Evolutionary conservation across 73 alveolate species (phyloP).

Genomic region (Uronychia setigera): DNA sequence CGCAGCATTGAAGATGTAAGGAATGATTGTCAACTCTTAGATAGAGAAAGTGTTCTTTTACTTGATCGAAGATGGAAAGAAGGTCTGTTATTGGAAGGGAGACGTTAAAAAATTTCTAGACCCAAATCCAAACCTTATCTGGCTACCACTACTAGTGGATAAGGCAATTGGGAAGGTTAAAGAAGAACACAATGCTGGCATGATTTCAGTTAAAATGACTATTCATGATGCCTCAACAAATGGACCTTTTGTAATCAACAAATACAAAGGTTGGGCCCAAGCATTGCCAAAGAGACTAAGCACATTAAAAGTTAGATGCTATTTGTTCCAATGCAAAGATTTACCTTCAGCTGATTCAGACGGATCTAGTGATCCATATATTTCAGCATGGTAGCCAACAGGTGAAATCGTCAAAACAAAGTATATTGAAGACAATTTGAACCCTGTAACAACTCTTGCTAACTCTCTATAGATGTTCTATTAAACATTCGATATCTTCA

Average conservation of each 20-base stretch:
- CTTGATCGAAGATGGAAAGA: slow-evolving; percentile 46
- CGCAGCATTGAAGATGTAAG: slow-evolving; percentile 48
- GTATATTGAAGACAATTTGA: slow-evolving; percentile 63
- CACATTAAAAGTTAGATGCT: slow-evolving; percentile 36
- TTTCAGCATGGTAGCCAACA: slow-evolving; percentile 50
- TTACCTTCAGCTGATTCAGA: slow-evolving; percentile 82
- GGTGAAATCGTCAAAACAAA: slow-evolving; percentile 42
- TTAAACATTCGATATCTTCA: slow-evolving; percentile 60
- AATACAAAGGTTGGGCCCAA: slow-evolving; percentile 33
- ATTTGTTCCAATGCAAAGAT: slow-evolving; percentile 83
- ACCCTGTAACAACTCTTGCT: slow-evolving; percentile 54
- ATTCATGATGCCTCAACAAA: slow-evolving; percentile 11
- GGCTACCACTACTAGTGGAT: slow-evolving; percentile 50
- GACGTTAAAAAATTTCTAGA: slow-evolving; percentile 25
- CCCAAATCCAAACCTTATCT: slow-evolving; percentile 35
- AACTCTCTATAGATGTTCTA: slow-evolving; percentile 57
- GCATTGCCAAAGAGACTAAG: neutral
- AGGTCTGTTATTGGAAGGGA: slow-evolving; percentile 60
- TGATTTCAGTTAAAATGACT: slow-evolving; percentile 34
- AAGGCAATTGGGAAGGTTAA: slow-evolving; percentile 29
- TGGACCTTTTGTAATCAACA: slow-evolving; percentile 17
- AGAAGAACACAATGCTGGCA: slow-evolving; percentile 56
- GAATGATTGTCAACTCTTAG: slow-evolving; percentile 70
- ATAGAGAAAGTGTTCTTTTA: slow-evolving; percentile 49
- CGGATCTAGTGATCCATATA: slow-evolving; percentile 85